These are phyloP conservation scores for Gynostemma pentaphyllum DNA, from an alignment of 306 rosid species.

Conservation along the genomic window DNA sequence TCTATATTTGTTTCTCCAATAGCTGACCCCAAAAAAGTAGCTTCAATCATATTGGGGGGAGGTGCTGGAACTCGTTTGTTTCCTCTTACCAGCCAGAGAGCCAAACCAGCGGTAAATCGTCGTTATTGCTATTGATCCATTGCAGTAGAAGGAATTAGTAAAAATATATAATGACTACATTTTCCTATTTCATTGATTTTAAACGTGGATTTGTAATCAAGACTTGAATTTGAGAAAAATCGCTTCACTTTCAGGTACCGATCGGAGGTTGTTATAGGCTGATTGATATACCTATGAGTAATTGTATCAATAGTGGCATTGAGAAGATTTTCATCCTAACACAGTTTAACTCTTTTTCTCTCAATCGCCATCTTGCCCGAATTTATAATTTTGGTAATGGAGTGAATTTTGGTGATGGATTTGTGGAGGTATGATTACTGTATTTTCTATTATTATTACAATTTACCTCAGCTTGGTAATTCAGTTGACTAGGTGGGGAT, in stretches of 20 bases:
- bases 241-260: constrained; percentile 52
- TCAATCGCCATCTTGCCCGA: constrained; percentile 79
- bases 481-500: background rate
- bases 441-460: background rate
- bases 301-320: constrained; percentile 89
- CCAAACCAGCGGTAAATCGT: constrained; percentile 83
- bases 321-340: constrained; percentile 70
- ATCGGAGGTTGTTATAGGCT: constrained; percentile 89
- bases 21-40: constrained; percentile 72
- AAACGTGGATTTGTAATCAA: background rate
- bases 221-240: background rate
- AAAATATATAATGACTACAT: too few relatives aligned
- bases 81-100: constrained; percentile 85
- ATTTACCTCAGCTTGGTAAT: background rate
- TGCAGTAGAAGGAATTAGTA: too few relatives aligned
- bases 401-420: constrained; percentile 72
- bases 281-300: constrained; percentile 92
- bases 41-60: constrained; percentile 83
- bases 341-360: constrained; percentile 81
- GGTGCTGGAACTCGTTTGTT: constrained; percentile 92
- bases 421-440: constrained; percentile 58
- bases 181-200: too few relatives aligned
- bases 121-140: too few relatives aligned
- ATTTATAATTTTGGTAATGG: constrained; percentile 66
- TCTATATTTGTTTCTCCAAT: constrained; percentile 30